Percentiles rank a stretch among this genome's conserved stretches.
These are phyloP conservation scores for Cucumis sativus DNA, from an alignment of 306 rosid genomes.

Conservation along the genomic window DNA sequence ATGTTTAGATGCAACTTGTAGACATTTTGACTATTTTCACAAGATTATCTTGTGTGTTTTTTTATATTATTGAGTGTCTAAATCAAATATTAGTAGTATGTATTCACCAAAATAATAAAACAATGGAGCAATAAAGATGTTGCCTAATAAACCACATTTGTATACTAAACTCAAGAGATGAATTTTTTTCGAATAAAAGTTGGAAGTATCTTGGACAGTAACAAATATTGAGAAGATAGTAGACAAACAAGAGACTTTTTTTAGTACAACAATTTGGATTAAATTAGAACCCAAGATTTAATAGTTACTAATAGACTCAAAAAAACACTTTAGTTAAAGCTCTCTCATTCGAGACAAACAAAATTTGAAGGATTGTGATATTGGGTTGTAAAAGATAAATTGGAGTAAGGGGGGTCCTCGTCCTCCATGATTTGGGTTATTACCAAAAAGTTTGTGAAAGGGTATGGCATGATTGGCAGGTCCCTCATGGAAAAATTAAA, in stretches of 20 bases:
- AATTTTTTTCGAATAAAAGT: not conserved
- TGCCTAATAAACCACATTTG: not conserved
- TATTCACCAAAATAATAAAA: not conserved
- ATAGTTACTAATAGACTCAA: too few relatives aligned
- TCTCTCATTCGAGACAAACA: too few relatives aligned
- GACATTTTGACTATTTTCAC: too few relatives aligned
- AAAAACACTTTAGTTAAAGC: too few relatives aligned
- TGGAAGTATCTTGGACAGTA: not conserved
- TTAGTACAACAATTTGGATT: too few relatives aligned
- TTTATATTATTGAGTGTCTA: not conserved
- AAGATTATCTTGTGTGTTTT: too few relatives aligned
- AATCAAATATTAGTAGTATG: not conserved
- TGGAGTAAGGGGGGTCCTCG: not conserved
- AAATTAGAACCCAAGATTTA: too few relatives aligned
- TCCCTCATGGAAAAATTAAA: not conserved
- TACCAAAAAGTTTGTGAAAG: not conserved
- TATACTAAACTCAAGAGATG: not conserved
- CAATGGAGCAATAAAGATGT: not conserved
- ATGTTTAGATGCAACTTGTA: too few relatives aligned
- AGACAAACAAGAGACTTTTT: not conserved
- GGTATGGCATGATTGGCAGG: not conserved
- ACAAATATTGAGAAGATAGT: not conserved
- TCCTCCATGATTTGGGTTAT: not conserved
- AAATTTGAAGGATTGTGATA: not conserved
- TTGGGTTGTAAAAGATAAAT: not conserved